phyloP scores from a whole-genome alignment of 139 green algal species.

The Raphidocelis subcapitata region DNA sequence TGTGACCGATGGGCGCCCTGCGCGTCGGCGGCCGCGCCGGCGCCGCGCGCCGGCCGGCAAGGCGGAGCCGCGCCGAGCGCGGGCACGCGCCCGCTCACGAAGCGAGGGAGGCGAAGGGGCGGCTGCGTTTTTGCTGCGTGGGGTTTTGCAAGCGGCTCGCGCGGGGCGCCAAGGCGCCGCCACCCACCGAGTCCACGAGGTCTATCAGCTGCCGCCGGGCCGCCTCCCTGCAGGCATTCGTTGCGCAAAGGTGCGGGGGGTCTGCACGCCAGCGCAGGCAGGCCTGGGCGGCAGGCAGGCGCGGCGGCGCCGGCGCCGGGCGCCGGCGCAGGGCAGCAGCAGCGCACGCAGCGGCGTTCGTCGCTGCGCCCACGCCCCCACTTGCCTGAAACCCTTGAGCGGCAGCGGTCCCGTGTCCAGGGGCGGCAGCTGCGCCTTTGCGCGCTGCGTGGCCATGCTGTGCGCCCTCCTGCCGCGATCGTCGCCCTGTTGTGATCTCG shows the following conservation, averaged over 20 bases:
- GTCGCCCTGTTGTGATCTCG: too few relatives aligned
- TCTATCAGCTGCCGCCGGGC: constrained; percentile 65
- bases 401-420: constrained; percentile 56
- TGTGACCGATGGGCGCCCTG: not conserved
- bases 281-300: not conserved
- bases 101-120: not conserved
- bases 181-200: constrained; percentile 65
- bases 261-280: not conserved
- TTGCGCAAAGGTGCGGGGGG: not conserved
- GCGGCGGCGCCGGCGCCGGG: too few relatives aligned
- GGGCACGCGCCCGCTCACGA: not conserved
- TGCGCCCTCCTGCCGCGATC: too few relatives aligned
- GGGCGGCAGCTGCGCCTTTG: constrained; percentile 33
- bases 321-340: too few relatives aligned
- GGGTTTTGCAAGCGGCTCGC: not conserved
- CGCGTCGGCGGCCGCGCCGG: too few relatives aligned
- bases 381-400: constrained; percentile 47
- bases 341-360: not conserved
- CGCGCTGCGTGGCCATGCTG: not conserved
- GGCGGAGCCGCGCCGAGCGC: not conserved
- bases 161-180: not conserved
- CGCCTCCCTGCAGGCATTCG: constrained; percentile 40
- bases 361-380: not conserved
- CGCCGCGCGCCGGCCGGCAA: not conserved
- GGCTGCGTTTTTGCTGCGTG: not conserved